Evolutionary conservation across 2,329 filamentous ascomycete genomes (phyloP).

Genomic region (Meredithiella fracta): DNA sequence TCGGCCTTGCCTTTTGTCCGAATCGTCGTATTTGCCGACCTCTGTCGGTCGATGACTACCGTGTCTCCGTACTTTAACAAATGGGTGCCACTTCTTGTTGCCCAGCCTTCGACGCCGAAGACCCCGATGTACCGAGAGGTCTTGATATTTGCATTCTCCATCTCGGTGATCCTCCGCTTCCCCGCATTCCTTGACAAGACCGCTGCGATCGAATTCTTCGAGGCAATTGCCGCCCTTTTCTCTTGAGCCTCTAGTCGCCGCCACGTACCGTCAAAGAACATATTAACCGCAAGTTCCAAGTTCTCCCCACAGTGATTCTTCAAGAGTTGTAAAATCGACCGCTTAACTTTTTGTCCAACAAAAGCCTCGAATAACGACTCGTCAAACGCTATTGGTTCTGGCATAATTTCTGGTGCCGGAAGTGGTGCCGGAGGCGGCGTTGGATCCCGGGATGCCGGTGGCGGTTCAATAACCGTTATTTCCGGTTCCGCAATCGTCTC

Average conservation of each 20-base stretch:
- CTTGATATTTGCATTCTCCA: slow-evolving; percentile 16
- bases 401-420: not conserved
- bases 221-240: not conserved
- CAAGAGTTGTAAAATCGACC: slow-evolving; percentile 33
- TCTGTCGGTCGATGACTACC: slow-evolving; percentile 77
- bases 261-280: slow-evolving; percentile 56
- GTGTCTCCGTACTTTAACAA: slow-evolving; percentile 65
- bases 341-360: slow-evolving; percentile 38
- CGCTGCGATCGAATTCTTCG: slow-evolving; percentile 5
- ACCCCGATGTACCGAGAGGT: slow-evolving; percentile 85
- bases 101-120: slow-evolving; percentile 84
- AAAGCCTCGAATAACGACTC: slow-evolving; percentile 41
- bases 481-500: not conserved
- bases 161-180: slow-evolving; percentile 12
- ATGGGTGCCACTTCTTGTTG: slow-evolving; percentile 63
- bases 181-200: slow-evolving; percentile 6
- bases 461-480: not conserved
- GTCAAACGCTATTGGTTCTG: slow-evolving; percentile 31
- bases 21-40: slow-evolving; percentile 29
- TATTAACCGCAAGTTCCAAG: slow-evolving; percentile 47
- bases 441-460: not conserved
- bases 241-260: slow-evolving; percentile 3
- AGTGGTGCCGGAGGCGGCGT: not conserved
- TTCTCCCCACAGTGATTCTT: slow-evolving; percentile 38
- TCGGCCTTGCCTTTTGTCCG: slow-evolving; percentile 49